Evolutionary conservation across 2,329 filamentous ascomycete species (phyloP), one percentile per base, ranked within the genome.

Genomic region (Colletotrichum costaricense): DNA sequence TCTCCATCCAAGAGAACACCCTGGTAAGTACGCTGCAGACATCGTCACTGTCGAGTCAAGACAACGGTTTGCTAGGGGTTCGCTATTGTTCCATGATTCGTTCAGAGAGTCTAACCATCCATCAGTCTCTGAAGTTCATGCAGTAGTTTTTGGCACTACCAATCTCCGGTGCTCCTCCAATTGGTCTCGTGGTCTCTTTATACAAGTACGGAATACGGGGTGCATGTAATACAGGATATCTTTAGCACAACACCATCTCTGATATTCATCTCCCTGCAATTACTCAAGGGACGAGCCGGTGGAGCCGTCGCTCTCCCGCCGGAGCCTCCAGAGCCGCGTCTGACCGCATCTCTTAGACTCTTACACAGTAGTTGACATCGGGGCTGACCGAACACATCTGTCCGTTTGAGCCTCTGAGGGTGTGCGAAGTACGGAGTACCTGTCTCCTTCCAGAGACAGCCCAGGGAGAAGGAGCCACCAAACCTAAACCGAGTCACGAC

Each of bases 231-330:
- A 49, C 19, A 12, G 42, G 42, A 22, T 22, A 49, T 49, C 19
- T 22, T 49, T 22, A 22, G 42, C 42, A 49, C 42, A 49, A 19
- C 19, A 22, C 42, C 22, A 16, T 26, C 11, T 16, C 64, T 38
- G 65, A 35, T 28, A 52, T 49, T 52, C 28, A n/a, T 35, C 60
- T 22, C 46, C n/a, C n/a, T 63, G 28, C 60, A 26, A 54, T 35
- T 54, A n/a, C 46, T 63, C 16, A 52, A 64, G 49, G 35, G 49
- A 46, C 49, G 59, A 56, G n/a, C 59, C n/a, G n/a, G 67, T 69
- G 67, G 67, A 60, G 67, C 59, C 67, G 33, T 49, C 19, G 42
- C 46, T 35, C 52, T 68, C 26, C 58, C 66, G 63, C 30, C 52
- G n/a, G 63, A 67, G 57, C 65, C 65, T 60, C n/a, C 28, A 33